Base-by-base conservation (phyloP, 2,329 filamentous ascomycete species). In the Exserohilum rostratum region DNA sequence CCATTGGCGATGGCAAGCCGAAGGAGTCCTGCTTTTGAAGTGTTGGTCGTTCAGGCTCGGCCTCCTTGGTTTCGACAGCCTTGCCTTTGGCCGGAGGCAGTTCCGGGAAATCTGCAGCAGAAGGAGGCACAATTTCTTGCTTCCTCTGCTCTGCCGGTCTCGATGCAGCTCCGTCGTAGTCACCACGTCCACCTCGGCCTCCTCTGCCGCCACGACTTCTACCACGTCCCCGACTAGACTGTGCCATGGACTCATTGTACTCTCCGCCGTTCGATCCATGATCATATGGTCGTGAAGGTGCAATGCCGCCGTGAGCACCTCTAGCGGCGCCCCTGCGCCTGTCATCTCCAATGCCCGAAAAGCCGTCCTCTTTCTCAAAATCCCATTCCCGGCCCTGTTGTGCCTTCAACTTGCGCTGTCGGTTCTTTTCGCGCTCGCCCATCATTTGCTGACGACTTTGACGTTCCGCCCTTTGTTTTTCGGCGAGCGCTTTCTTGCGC, bases 301-400 rank as follows among this genome's bases (percentile, higher is more conserved):
- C 75, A 7, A 84, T 75, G 22, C 79, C 82, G 7, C 83, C 83
- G 60, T 83, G 76, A 58, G 81, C 81, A 9, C 82, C 83, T 29
- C 83, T 73, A 25, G 79, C 70, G 55, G 78, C 80, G 20, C 78
- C 76, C 17, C 79, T 74, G 9, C 77, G 72, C 47, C 66, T 71
- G 69, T 61, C 78, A 64, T 65, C 78, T 58, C 58, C 75, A 53
- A 65, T 77, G 62, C 80, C 68, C 3, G 64, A 63, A 70, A 77
- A 85, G 40, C 83, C 80, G 35, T 85, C 82, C 57, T 86, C 83
- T 71, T 88, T 87, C 60, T 85, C 80, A 4, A 80, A 77, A 68
- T 88, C 85, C 85, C 85, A 88, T 63, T 87, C 85, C 13, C 85
- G 74, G 0, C 84, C 84, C 2, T 77, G 79, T 62, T 83, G 76